A percentile compares a stretch with the other conserved stretches of the same genome.
These are phyloP conservation scores for Fusarium phyllophilum DNA, from an alignment of 2,329 filamentous ascomycete genomes.

Conservation along the genomic window DNA sequence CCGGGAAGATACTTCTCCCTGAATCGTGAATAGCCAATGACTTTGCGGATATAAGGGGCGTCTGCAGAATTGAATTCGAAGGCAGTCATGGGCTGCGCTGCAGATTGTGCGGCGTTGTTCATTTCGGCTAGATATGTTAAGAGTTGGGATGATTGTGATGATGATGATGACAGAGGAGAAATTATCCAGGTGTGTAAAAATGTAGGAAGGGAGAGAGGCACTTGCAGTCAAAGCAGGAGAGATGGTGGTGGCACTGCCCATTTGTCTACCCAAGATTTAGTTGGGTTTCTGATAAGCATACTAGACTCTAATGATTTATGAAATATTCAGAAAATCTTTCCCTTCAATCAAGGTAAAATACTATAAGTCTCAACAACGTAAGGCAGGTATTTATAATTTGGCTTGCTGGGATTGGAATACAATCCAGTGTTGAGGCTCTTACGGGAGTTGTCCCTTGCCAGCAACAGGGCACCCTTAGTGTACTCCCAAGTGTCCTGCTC, in stretches of 20 bases:
- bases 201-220: not conserved
- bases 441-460: too few relatives aligned
- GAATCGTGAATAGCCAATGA: not conserved
- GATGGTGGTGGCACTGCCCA: not conserved
- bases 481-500: not conserved
- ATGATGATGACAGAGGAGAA: not conserved
- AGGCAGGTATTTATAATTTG: too few relatives aligned
- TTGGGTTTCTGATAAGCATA: not conserved
- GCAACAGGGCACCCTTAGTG: not conserved
- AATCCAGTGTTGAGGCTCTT: too few relatives aligned
- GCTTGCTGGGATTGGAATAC: too few relatives aligned
- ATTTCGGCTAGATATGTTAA: not conserved
- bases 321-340: too few relatives aligned
- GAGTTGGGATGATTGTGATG: not conserved
- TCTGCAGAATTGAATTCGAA: not conserved
- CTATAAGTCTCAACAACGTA: too few relatives aligned
- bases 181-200: accelerated
- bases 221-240: not conserved
- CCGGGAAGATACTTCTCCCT: not conserved
- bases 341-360: too few relatives aligned
- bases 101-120: too few relatives aligned
- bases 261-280: not conserved
- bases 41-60: accelerated
- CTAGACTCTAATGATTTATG: not conserved
- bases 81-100: too few relatives aligned